Conservation (phyloP, 2,329 filamentous ascomycete species). For the Colletotrichum plurivorum region DNA sequence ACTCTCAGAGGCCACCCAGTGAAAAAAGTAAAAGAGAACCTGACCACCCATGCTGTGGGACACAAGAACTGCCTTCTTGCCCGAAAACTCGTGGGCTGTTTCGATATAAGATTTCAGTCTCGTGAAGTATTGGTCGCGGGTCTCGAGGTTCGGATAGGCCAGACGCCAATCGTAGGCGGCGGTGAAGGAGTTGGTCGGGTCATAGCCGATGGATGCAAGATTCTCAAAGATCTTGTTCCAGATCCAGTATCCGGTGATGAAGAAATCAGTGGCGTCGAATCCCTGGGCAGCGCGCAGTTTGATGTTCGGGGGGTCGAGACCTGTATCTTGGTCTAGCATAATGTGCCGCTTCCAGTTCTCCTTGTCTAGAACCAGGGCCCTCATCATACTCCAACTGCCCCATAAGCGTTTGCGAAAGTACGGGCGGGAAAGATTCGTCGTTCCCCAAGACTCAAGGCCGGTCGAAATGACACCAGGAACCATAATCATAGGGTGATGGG, state of each 20-base stretch:
- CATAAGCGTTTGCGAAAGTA: conserved; percentile 96
- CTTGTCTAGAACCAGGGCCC: conserved; percentile 92
- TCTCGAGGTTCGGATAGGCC: conserved; percentile 90
- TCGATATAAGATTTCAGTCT: conserved; percentile 93
- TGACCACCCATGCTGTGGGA: conserved; percentile 99
- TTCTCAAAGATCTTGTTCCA: conserved; percentile 99
- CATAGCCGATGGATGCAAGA: conserved; percentile 94
- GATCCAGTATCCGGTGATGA: conserved; percentile 94
- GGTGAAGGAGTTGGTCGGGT: conserved; percentile 82
- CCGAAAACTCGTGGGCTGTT: conserved; percentile 79
- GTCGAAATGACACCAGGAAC: conserved; percentile 98
- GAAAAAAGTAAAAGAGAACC: conserved; percentile 85
- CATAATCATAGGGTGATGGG: conserved; percentile 94
- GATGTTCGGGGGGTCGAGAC: conserved; percentile 89
- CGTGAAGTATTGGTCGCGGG: conserved; percentile 93
- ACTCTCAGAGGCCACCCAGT: conserved; percentile 83
- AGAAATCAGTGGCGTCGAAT: conserved; percentile 98
- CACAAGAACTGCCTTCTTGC: conserved; percentile 85
- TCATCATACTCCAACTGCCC: conserved; percentile 99
- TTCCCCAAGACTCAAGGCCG: conserved; percentile 96
- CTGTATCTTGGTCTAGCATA: conserved; percentile 94
- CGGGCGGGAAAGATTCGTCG: conserved; percentile 83
- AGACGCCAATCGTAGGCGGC: conserved; percentile 92
- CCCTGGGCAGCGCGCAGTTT: conserved; percentile 95
- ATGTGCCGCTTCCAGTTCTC: conserved; percentile 95